These are phyloP conservation scores for Magnusiomyces tetraspermus DNA, from an alignment of 1,139 yeast genomes.

Conservation along the genomic window DNA sequence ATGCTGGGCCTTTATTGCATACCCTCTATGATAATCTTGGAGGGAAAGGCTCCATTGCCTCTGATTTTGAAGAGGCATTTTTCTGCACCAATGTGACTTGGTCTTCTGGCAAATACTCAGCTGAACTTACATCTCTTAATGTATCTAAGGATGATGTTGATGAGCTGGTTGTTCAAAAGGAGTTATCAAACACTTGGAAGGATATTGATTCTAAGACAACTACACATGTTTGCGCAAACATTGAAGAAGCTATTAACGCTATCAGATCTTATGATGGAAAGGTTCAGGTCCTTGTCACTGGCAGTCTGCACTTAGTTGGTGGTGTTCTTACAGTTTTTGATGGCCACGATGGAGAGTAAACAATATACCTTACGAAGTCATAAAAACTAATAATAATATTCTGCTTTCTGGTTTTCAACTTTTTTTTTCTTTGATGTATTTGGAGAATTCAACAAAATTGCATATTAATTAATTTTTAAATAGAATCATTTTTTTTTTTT, in stretches of 20 bases:
- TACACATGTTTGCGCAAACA: constrained; percentile 56
- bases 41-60: constrained; percentile 15
- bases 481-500: too few species aligned
- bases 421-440: too few species aligned
- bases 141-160: constrained; percentile 71
- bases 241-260: constrained; percentile 62
- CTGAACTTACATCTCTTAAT: constrained; percentile 78
- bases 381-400: background rate
- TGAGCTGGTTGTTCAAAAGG: constrained; percentile 69
- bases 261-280: constrained; percentile 34
- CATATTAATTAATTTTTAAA: too few species aligned
- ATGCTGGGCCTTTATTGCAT: constrained; percentile 56
- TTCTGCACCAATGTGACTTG: constrained; percentile 92
- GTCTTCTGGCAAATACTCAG: constrained; percentile 70
- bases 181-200: constrained; percentile 62
- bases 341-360: constrained; percentile 18
- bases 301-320: constrained; percentile 89
- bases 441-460: too few species aligned
- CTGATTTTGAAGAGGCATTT: constrained; percentile 60
- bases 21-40: constrained; percentile 42
- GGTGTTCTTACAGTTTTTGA: constrained; percentile 84
- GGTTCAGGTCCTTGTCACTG: constrained; percentile 77
- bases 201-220: constrained; percentile 40
- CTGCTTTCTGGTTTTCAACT: background rate
- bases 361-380: too few species aligned